A percentile compares a stretch with the other conserved stretches of the same genome.
These are phyloP conservation scores for Radiomyces spectabilis DNA, from an alignment of 192 early-diverging fungal genomes.

Conservation along the genomic window DNA sequence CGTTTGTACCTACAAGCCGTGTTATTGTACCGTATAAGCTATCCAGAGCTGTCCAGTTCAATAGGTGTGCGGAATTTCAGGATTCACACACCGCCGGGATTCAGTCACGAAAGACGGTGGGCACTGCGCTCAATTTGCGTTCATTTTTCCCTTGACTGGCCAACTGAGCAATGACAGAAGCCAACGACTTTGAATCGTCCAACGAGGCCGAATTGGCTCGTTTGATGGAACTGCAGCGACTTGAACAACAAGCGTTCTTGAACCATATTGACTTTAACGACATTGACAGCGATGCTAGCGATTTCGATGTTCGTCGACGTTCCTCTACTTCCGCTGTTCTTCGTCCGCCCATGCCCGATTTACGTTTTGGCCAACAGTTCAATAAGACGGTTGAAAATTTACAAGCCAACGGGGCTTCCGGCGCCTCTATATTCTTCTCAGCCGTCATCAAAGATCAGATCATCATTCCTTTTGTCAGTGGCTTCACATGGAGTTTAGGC, in stretches of 20 bases:
- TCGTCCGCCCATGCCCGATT: conserved; percentile 25
- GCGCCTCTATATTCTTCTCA: conserved; percentile 12
- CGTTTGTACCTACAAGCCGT: no score
- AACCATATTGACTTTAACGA: conserved; percentile 5
- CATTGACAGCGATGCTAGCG: background rate
- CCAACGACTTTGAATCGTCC: no score
- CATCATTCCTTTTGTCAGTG: conserved; percentile 27
- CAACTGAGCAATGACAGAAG: no score
- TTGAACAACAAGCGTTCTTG: background rate
- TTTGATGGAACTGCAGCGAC: conserved; percentile 5
- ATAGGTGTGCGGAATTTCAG: no score
- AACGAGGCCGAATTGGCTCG: conserved; percentile 4
- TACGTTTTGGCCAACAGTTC: conserved; percentile 30
- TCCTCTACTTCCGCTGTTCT: no score
- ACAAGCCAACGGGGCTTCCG: conserved; percentile 1
- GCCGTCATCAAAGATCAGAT: conserved; percentile 27
- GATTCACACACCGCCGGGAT: no score
- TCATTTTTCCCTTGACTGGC: no score
- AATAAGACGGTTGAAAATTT: conserved; percentile 9
- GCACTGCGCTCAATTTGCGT: no score
- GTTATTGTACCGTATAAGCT: no score
- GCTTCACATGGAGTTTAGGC: conserved; percentile 24
- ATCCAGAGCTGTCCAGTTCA: no score
- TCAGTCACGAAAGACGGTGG: no score
- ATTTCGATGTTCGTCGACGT: conserved; percentile 1